Base-by-base conservation (phyloP, 108 stramenopile genomes). In the Skeletonema marinoi region DNA sequence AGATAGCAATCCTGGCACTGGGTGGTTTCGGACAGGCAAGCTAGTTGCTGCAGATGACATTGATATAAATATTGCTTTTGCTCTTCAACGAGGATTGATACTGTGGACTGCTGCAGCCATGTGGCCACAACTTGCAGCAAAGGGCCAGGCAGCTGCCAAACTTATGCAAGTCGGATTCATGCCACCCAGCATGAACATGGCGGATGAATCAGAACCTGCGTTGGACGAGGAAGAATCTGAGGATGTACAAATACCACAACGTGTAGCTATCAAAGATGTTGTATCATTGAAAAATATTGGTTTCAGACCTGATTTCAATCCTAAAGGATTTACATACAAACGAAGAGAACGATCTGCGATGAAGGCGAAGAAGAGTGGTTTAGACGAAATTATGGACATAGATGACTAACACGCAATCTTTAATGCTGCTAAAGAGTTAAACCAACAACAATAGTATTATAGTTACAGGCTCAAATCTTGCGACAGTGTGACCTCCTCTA, bases 271-370 rank as follows among this genome's bases (percentile, higher is more conserved):
- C 11, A 33, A 41, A 41, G 67, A 60, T 50, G 71, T 36, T 46
- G 56, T 75, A 14, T 25, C 68, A 4, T 2, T 48, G 6, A 77
- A 71, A 31, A 58, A 62, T 7, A 70, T 81, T 71, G 84, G 84
- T 7, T 85, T 85, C 61, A 61, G 84, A 29, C 84, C 84, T 0
- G 84, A 85, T 36, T 85, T 79, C 51, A 85, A 85, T 33, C 84
- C 84, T 6, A 65, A 64, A 21, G 84, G 84, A 17, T 85, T 85
- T 69, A 77, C 79, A 4, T 85, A 85, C 58, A 85, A 85, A 35
- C 48, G 84, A 17, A 80, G 84, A 60, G 84, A 85, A 39, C 66
- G 65, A 54, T 78, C 74, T 13, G 79, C 84, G 2, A 69, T 76
- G 75, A 85, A 85, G 56, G 77, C 77, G 70, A 85, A 85, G 54